Evolutionary conservation across 2,329 filamentous ascomycete genomes (phyloP).

Genomic region (Biscogniauxia marginata): DNA sequence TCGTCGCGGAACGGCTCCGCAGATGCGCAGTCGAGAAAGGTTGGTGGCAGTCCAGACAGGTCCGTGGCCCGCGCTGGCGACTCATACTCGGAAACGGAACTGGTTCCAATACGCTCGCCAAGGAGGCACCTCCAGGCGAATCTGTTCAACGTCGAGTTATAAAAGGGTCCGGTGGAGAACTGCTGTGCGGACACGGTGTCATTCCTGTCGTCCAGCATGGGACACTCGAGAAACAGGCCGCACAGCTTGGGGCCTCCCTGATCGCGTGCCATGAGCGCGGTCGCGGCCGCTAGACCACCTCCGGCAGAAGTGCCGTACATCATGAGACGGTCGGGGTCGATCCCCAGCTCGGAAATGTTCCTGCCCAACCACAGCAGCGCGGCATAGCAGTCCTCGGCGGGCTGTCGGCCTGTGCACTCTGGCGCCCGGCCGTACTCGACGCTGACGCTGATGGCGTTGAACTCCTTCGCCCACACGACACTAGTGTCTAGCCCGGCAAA

Average conservation of each 20-base stretch:
- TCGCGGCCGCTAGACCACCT: constrained; percentile 54
- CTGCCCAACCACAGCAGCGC: constrained; percentile 33
- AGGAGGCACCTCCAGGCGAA: constrained; percentile 34
- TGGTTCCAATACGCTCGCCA: constrained; percentile 26
- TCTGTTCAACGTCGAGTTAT: constrained; percentile 29
- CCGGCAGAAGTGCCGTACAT: constrained; percentile 57
- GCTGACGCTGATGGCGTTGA: constrained; percentile 32
- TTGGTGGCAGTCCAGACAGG: constrained; percentile 30
- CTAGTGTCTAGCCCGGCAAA: constrained; percentile 33
- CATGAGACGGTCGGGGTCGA: constrained; percentile 48
- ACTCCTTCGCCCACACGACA: constrained; percentile 29
- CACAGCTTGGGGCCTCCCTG: constrained; percentile 33
- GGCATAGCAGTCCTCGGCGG: constrained; percentile 39
- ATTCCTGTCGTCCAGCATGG: constrained; percentile 43
- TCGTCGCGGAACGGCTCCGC: constrained; percentile 37
- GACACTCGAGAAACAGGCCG: constrained; percentile 39
- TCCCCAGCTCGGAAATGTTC: constrained; percentile 35
- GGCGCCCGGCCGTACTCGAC: constrained; percentile 35
- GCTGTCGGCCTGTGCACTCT: constrained; percentile 28
- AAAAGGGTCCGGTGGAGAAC: constrained; percentile 31
- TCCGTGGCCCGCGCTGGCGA: constrained; percentile 31
- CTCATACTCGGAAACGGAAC: constrained; percentile 31
- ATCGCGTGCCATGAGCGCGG: constrained; percentile 48
- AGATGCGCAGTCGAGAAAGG: constrained; percentile 36
- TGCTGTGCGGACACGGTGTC: constrained; percentile 30